These are phyloP conservation scores for Thecaphora frezii DNA, from an alignment of 1,284 basidiomycete species.

Conservation along the genomic window DNA sequence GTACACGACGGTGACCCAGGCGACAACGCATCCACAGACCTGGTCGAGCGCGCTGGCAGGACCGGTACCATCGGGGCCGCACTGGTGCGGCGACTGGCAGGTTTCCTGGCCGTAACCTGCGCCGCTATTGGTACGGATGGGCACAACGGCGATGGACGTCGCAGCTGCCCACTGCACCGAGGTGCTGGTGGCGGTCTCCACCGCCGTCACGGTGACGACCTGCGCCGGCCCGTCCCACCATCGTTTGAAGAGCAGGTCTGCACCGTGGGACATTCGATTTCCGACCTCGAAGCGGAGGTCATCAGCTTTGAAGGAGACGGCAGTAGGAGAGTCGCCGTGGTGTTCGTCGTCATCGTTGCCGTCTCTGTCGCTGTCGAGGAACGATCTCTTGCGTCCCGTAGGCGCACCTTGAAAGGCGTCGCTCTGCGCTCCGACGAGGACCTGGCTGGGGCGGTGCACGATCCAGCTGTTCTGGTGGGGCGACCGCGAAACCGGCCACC, in stretches of 20 bases:
- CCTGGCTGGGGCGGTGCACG: too few relatives aligned
- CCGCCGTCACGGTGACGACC: neutral
- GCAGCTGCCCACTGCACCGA: neutral
- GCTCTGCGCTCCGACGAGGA: neutral
- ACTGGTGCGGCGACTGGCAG: neutral
- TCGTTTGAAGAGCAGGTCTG: neutral
- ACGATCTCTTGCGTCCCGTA: too few relatives aligned
- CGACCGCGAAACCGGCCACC: neutral
- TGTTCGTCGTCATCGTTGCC: neutral
- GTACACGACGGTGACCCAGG: constrained; percentile 20
- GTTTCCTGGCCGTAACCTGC: neutral
- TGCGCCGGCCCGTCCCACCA: neutral
- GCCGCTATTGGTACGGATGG: neutral
- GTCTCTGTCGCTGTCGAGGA: neutral
- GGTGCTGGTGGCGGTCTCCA: neutral
- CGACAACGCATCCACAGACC: constrained; percentile 13
- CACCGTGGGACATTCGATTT: neutral
- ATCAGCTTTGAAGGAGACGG: too few relatives aligned
- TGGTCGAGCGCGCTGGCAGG: neutral
- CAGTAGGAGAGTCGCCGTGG: too few relatives aligned
- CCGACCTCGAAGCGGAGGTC: neutral
- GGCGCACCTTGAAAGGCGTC: too few relatives aligned
- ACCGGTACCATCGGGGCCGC: neutral
- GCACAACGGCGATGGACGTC: neutral
- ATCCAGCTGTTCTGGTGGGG: too few relatives aligned